phyloP scores from a whole-genome alignment of 2,329 filamentous ascomycete genomes.

The Botrytis hyacinthi region DNA sequence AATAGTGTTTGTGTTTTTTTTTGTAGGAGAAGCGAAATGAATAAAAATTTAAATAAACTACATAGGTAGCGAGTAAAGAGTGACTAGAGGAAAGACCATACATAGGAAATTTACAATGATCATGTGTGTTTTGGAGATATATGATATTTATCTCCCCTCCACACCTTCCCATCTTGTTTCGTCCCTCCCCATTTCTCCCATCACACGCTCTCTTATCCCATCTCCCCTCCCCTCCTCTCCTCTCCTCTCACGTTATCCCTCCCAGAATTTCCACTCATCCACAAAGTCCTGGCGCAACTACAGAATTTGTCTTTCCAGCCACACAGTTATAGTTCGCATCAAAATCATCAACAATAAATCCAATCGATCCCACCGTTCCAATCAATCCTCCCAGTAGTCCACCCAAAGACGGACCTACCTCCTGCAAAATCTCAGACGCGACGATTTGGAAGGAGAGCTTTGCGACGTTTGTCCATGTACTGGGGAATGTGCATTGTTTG shows the following conservation, averaged over 20 bases:
- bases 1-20: too few species aligned
- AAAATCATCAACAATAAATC: background rate
- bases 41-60: too few species aligned
- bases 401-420: background rate
- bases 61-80: too few species aligned
- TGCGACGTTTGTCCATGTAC: background rate
- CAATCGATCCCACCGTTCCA: background rate
- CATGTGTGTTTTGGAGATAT: too few species aligned
- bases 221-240: too few species aligned
- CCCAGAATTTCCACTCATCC: background rate
- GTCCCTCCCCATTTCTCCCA: too few species aligned
- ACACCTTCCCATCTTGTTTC: too few species aligned
- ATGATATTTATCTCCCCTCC: fast-evolving
- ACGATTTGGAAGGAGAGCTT: background rate
- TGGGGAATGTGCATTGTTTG: background rate
- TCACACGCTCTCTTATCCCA: too few species aligned
- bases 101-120: too few species aligned
- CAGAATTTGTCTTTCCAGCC: background rate
- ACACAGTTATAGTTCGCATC: background rate
- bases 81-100: too few species aligned
- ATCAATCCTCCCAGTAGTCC: background rate
- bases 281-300: background rate
- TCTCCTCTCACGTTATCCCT: background rate
- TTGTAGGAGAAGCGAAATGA: too few species aligned
- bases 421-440: background rate